phyloP scores from a whole-genome alignment of 768 basidiomycete species.

The Leucogyrophana mollusca region DNA sequence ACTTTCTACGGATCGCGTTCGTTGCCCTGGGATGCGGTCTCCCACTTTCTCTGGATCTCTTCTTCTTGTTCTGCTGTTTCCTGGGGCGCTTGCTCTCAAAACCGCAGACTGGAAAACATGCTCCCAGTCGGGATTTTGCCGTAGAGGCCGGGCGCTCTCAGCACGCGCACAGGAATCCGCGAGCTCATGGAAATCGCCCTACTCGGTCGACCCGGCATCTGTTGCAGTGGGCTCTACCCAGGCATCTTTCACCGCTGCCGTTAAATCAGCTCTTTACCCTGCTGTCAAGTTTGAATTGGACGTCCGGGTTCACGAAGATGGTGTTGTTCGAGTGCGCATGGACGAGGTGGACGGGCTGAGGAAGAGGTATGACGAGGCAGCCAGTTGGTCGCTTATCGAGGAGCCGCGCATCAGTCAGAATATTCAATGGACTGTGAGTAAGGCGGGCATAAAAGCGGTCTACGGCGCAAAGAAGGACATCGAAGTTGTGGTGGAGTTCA shows the following conservation, averaged over 20 bases:
- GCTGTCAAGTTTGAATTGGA: slow-evolving; percentile 80
- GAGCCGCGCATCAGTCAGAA: slow-evolving; percentile 65
- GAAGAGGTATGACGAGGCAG: slow-evolving; percentile 90
- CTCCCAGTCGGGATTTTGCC: slow-evolving; percentile 92
- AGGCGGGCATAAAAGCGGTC: slow-evolving; percentile 58
- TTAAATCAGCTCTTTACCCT: slow-evolving; percentile 82
- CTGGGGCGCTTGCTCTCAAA: slow-evolving; percentile 58
- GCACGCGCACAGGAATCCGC: slow-evolving; percentile 60
- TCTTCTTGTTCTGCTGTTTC: slow-evolving; percentile 30
- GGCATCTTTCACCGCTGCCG: slow-evolving; percentile 68
- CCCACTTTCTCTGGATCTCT: slow-evolving; percentile 11
- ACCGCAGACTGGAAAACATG: slow-evolving; percentile 92
- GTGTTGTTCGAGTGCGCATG: slow-evolving; percentile 88
- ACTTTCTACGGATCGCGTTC: no score
- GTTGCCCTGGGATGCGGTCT: slow-evolving; percentile 1
- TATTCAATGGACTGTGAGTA: slow-evolving; percentile 64
- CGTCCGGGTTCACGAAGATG: slow-evolving; percentile 82
- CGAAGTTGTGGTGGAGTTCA: slow-evolving; percentile 68
- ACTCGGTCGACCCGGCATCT: slow-evolving; percentile 65
- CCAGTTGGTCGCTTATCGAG: slow-evolving; percentile 80
- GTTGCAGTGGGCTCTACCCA: slow-evolving; percentile 50
- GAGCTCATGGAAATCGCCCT: slow-evolving; percentile 80
- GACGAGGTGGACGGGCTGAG: slow-evolving; percentile 79
- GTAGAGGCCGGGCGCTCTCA: slow-evolving; percentile 83
- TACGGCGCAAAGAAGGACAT: slow-evolving; percentile 66